Evolutionary conservation across 2,329 filamentous ascomycete genomes (phyloP).

Genomic region (Ophiosphaerella korrae): DNA sequence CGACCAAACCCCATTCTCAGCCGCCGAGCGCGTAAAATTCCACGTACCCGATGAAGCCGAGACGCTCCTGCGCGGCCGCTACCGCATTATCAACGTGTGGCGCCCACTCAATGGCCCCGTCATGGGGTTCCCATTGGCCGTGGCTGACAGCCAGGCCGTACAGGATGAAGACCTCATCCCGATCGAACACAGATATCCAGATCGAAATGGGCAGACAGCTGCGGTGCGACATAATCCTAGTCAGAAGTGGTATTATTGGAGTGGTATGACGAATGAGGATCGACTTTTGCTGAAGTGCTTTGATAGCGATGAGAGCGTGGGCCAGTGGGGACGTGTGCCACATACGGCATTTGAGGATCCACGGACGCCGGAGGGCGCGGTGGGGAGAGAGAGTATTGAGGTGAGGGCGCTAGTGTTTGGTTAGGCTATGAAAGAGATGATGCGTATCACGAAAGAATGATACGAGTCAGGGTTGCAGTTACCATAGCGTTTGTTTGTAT

Average conservation of each 20-base stretch:
- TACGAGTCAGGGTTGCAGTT: no score
- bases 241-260: constrained; percentile 81
- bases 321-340: constrained; percentile 53
- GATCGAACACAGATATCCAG: constrained; percentile 75
- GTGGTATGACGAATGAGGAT: constrained; percentile 75
- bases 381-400: constrained; percentile 84
- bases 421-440: constrained; percentile 2
- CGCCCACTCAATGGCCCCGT: constrained; percentile 65
- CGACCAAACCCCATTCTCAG: constrained; percentile 75
- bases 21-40: constrained; percentile 67
- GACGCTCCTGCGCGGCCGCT: constrained; percentile 67
- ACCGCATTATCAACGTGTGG: constrained; percentile 90
- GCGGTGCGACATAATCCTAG: constrained; percentile 64
- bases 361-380: constrained; percentile 70
- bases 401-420: constrained; percentile 85
- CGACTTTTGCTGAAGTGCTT: constrained; percentile 79
- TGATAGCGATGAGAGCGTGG: constrained; percentile 62
- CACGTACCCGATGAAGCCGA: constrained; percentile 73
- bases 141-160: constrained; percentile 62
- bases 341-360: constrained; percentile 72
- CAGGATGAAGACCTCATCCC: constrained; percentile 68
- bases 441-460: no score
- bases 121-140: constrained; percentile 61
- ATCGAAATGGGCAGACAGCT: constrained; percentile 75
- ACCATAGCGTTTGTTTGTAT: no score